Percentiles rank a stretch among this genome's conserved stretches.
phyloP scores from a whole-genome alignment of 371 early-diverging fungal genomes.

The Umbelopsis sp. region DNA sequence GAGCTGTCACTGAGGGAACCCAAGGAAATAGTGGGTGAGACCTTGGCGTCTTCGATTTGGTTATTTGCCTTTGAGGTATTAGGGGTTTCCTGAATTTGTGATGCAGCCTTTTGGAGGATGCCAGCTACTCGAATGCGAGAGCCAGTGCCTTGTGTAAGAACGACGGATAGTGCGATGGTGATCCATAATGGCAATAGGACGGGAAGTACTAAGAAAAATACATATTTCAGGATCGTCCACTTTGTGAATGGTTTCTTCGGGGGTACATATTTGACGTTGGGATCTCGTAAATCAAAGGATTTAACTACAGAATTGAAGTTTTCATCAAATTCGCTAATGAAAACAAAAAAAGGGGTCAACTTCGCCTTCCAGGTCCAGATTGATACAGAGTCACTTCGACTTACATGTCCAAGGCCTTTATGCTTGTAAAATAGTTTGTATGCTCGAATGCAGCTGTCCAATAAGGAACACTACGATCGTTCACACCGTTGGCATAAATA shows the following conservation, averaged over 20 bases:
- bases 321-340: constrained; percentile 15
- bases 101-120: constrained; percentile 18
- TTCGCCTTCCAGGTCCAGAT: neutral
- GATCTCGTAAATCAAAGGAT: constrained; percentile 17
- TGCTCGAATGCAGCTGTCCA: constrained; percentile 66
- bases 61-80: neutral
- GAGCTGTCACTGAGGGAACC: neutral
- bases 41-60: neutral
- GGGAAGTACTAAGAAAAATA: neutral
- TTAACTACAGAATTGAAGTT: constrained; percentile 18
- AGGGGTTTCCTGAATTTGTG: neutral
- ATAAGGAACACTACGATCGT: constrained; percentile 74
- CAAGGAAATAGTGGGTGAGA: neutral
- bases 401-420: constrained; percentile 51
- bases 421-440: constrained; percentile 51
- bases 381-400: neutral
- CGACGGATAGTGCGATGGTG: neutral
- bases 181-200: neutral
- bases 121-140: constrained; percentile 34
- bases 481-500: constrained; percentile 68
- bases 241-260: constrained; percentile 4
- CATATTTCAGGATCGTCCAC: constrained; percentile 2
- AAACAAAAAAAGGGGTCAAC: neutral
- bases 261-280: neutral
- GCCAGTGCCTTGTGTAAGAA: constrained; percentile 31